Base-by-base conservation (phyloP, 208 protist species). In the Leishmania tarentolae region DNA sequence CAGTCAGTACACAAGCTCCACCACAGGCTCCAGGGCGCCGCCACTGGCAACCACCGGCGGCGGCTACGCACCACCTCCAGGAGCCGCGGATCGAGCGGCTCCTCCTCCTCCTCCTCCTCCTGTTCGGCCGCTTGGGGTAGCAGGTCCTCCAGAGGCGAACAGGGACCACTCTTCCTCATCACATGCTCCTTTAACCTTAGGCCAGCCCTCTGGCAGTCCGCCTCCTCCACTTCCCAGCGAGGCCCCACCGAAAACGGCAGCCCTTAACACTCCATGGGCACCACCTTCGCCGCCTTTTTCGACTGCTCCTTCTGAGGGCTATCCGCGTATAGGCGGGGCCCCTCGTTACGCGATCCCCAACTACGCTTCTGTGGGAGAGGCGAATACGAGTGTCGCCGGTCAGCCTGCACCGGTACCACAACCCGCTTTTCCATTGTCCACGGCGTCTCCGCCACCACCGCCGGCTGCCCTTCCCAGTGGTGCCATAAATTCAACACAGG, bases 281-380 rank as follows among this genome's bases (percentile, higher is more conserved):
- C 61, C 68, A 47, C 80, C 75, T 5, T 76, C 81, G 0, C 81
- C 69, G 7, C 80, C 73, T 28, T 73, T 74, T 19, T 28, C 35
- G 4, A 11, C 46, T 53, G 42, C 42, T 42, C 3, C 42, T 4
- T 21, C 24, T 17, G 9, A 21, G 9, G 15, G 46, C 21, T 44
- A 19, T 3, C 46, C 19, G 46, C 70, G 70, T n/a, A 21, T 65
- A 24, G 35, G 50, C n/a, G 68, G 68, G 35, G 40, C 8, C 11
- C 35, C 66, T 11, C 80, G 80, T 9, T 83, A 83, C 75, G 74
- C 80, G 44, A 66, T 79, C n/a, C 80, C 80, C 61, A 68, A 40
- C 31, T 68, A 68, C 61, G 61, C 31, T 68, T 68, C 40, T 68
- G 61, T 8, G 15, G 9, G 3, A 13, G 61, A 42, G 61, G 15